phyloP scores from a whole-genome alignment of 371 early-diverging fungal species.

The Basidiobolus meristosporus region DNA sequence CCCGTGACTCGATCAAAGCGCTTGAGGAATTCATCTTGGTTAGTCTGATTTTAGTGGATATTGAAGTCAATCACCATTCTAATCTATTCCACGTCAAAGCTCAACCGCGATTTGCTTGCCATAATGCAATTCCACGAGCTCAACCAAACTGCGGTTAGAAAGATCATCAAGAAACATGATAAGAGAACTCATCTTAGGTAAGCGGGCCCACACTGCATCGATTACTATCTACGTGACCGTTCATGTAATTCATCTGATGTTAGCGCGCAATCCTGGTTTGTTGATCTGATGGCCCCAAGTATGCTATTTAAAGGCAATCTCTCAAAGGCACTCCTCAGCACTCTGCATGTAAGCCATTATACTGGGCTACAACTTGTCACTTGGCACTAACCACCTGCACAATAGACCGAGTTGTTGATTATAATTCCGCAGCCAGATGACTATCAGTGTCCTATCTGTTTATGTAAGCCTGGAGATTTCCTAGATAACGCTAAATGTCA shows the following conservation, averaged over 20 bases:
- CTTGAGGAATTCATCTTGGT: background rate
- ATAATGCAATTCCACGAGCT: slow-evolving; percentile 48
- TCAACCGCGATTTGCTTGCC: slow-evolving; percentile 44
- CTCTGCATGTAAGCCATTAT: slow-evolving; percentile 7
- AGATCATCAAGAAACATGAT: slow-evolving; percentile 72
- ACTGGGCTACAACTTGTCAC: too few species aligned
- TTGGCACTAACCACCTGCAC: too few species aligned
- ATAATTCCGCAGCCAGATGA: slow-evolving; percentile 62
- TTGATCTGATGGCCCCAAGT: slow-evolving; percentile 12
- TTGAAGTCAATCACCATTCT: slow-evolving; percentile 4
- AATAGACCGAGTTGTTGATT: too few species aligned
- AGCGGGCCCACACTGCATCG: slow-evolving; percentile 2
- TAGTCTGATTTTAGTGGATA: background rate
- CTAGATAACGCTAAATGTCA: background rate
- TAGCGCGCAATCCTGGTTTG: slow-evolving; percentile 23
- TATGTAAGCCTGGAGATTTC: slow-evolving; percentile 12
- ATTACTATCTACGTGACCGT: background rate
- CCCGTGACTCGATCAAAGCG: background rate
- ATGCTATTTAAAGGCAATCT: slow-evolving; percentile 12
- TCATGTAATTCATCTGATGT: too few species aligned
- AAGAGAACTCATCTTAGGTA: slow-evolving; percentile 51
- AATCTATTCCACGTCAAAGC: slow-evolving; percentile 32
- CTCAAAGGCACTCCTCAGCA: slow-evolving; percentile 12
- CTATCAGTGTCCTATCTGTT: slow-evolving; percentile 36
- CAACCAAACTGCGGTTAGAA: slow-evolving; percentile 56